phyloP scores from a whole-genome alignment of 2,329 filamentous ascomycete species.

The Colletotrichum theobromicola region DNA sequence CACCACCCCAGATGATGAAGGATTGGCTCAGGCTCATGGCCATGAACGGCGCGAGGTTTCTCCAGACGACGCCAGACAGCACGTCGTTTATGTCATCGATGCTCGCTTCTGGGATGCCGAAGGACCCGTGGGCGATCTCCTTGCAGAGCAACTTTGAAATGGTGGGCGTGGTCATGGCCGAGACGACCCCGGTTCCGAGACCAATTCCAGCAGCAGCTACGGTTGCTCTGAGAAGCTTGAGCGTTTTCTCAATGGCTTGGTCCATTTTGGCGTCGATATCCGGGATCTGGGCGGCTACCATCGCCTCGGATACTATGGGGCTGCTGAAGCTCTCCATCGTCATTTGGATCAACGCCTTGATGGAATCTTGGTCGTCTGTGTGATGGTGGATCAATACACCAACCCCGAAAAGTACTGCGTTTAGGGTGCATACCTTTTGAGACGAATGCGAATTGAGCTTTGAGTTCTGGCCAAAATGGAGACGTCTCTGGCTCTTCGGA shows the following conservation, averaged over 20 bases:
- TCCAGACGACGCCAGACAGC: constrained; percentile 25
- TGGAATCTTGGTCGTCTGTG: constrained; percentile 18
- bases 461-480: not conserved
- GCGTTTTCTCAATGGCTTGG: constrained; percentile 9
- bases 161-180: constrained; percentile 24
- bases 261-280: constrained; percentile 14
- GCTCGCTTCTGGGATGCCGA: constrained; percentile 25
- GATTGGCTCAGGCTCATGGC: constrained; percentile 16
- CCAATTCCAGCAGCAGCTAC: not conserved
- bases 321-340: not conserved
- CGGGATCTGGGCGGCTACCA: constrained; percentile 9
- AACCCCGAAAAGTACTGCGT: not conserved
- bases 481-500: not conserved
- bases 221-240: constrained; percentile 14
- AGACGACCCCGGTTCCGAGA: constrained; percentile 13
- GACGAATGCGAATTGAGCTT: not conserved
- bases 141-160: constrained; percentile 27
- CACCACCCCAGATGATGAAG: constrained; percentile 18
- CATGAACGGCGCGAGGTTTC: constrained; percentile 27
- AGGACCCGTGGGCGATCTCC: constrained; percentile 26
- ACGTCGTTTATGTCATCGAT: constrained; percentile 24
- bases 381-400: not conserved
- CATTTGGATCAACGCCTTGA: constrained; percentile 4
- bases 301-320: not conserved
- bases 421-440: not conserved